Evolutionary conservation across 257 asterid species (phyloP), one percentile per base, ranked within the genome.

Genomic region (Gentiana macrophylla): DNA sequence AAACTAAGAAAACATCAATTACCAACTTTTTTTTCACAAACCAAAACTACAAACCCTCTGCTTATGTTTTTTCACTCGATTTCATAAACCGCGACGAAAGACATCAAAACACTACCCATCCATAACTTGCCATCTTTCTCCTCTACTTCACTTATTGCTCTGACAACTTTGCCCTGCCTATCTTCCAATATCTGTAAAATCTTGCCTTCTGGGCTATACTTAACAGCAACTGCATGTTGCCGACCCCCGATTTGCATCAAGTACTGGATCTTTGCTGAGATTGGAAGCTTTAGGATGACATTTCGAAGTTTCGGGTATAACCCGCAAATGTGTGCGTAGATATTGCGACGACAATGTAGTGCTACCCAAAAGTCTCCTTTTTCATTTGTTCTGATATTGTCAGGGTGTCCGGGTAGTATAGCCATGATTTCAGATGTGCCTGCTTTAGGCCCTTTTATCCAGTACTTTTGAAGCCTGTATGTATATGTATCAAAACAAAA

Each of bases 341-440:
- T 62, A 60, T 76, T 74, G 49, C 94, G 70, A 1, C 96, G 92
- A 55, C 84, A 79, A 52, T 83, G 95, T 66, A 91, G 47, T 35
- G 83, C 98, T 12, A 91, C 95, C 98, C 98, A 91, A 50, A 91
- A 91, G 41, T 91, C 95, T 2, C 93, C 94, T 33, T 79, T 75
- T 47, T 76, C 82, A 3, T 87, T 91, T 13, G 94, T 74, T 12
- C 98, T 74, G 50, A 91, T 73, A 9, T 91, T 91, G 86, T 87
- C 98, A 0, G 96, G 92, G 49, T 70, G 80, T 52, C 96, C 98
- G 1, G 92, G 95, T 10, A 87, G 78, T 60, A 83, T 55, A 2
- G 92, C 95, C 74, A 87, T 68, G 8, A 78, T 67, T 57, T 83
- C 96, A 32, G 81, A 56, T 2, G 79, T 82, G 46, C 93, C 93